Evolutionary conservation across 495 filamentous ascomycete genomes (phyloP).

Genomic region (Penicillium coprophilum): DNA sequence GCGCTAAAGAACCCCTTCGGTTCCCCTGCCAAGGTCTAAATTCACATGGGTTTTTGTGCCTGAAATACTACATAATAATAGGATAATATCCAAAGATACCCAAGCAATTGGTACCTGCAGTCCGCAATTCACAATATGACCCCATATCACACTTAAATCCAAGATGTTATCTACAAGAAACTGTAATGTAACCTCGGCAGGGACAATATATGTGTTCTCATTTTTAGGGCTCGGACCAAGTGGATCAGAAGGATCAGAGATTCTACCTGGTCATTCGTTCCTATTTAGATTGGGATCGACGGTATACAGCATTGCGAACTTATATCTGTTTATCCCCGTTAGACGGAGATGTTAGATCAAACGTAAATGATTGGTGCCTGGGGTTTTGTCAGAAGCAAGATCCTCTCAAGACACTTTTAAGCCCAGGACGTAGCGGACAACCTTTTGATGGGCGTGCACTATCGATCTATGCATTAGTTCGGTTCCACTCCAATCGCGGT

Average conservation of each 20-base stretch:
- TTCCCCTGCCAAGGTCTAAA: background rate
- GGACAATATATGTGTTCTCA: slow-evolving; percentile 2
- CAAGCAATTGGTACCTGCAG: background rate
- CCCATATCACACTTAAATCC: background rate
- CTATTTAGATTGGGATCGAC: slow-evolving; percentile 7
- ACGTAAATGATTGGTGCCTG: background rate
- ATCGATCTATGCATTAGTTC: slow-evolving; percentile 10
- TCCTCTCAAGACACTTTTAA: background rate
- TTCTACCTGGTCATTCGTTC: slow-evolving; percentile 1
- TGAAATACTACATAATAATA: too few relatives aligned
- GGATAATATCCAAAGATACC: too few relatives aligned
- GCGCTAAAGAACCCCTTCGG: background rate
- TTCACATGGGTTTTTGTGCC: too few relatives aligned
- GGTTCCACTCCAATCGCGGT: slow-evolving; percentile 4
- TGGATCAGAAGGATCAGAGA: slow-evolving; percentile 8
- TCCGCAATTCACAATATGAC: background rate
- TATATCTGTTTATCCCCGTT: background rate
- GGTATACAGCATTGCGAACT: slow-evolving; percentile 2
- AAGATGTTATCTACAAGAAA: background rate
- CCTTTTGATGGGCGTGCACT: slow-evolving; percentile 5
- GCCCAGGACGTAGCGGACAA: slow-evolving; percentile 1
- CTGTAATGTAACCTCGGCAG: background rate
- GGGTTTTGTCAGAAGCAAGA: background rate
- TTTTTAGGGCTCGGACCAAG: slow-evolving; percentile 9
- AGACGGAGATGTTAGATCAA: background rate